These are phyloP conservation scores for Suhomyces sp. DNA, from an alignment of 805 yeast genomes.

Conservation along the genomic window DNA sequence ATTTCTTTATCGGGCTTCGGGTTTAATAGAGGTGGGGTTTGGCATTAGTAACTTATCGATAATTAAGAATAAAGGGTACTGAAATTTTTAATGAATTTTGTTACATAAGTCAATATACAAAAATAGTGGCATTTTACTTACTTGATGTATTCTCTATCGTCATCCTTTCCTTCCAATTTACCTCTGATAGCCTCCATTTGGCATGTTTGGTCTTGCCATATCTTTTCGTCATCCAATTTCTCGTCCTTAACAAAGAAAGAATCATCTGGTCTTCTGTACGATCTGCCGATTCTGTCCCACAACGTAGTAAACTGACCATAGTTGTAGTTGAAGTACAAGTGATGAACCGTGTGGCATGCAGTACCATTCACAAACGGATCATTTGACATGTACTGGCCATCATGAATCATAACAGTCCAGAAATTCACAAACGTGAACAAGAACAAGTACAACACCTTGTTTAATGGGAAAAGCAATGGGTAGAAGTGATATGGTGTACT, in stretches of 20 bases:
- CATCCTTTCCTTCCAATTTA: constrained; percentile 73
- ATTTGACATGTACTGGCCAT: constrained; percentile 91
- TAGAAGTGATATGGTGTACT: constrained; percentile 89
- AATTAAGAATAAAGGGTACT: neutral
- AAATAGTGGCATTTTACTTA: neutral
- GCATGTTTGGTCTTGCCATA: constrained; percentile 68
- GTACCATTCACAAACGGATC: constrained; percentile 96
- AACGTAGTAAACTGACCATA: constrained; percentile 97
- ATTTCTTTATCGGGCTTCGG: neutral
- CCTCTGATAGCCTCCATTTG: constrained; percentile 77
- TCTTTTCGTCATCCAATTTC: constrained; percentile 53
- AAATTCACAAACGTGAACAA: constrained; percentile 90
- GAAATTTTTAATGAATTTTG: neutral
- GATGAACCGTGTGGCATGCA: constrained; percentile 97
- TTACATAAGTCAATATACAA: neutral
- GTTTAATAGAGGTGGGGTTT: neutral
- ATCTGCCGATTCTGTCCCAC: constrained; percentile 95
- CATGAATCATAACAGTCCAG: constrained; percentile 99
- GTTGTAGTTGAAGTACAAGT: constrained; percentile 94
- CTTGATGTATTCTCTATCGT: constrained; percentile 71
- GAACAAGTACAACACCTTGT: constrained; percentile 76
- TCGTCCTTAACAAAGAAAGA: constrained; percentile 62
- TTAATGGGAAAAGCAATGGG: constrained; percentile 90
- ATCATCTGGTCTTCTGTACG: constrained; percentile 89
- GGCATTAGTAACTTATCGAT: neutral